phyloP scores from a whole-genome alignment of 1,139 yeast genomes.

The Debaryomyces nepalensis region DNA sequence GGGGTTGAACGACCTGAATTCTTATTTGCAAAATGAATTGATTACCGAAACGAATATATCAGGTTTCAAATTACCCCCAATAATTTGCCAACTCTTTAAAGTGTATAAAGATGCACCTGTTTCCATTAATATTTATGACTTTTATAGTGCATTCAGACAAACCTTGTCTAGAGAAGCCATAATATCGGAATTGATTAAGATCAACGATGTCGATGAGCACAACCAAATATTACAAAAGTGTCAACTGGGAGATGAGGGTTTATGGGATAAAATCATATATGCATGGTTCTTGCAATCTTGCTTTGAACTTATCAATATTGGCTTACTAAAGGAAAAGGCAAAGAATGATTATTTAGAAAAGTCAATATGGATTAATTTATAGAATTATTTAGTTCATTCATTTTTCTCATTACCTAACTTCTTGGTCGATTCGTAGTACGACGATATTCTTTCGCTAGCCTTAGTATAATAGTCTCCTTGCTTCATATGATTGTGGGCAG shows the following conservation, averaged over 20 bases:
- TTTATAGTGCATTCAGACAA: constrained; percentile 70
- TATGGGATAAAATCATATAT: constrained; percentile 50
- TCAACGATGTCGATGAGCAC: constrained; percentile 2
- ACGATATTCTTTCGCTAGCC: constrained; percentile 22
- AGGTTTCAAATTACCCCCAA: constrained; percentile 44
- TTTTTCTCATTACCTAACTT: constrained; percentile 3
- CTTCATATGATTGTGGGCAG: constrained; percentile 27
- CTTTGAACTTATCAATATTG: constrained; percentile 45
- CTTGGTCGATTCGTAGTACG: constrained; percentile 16
- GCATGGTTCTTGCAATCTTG: constrained; percentile 51
- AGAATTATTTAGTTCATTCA: constrained; percentile 1
- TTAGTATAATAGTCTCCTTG: constrained; percentile 18
- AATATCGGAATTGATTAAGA: constrained; percentile 29
- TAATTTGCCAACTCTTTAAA: constrained; percentile 61
- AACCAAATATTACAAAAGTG: constrained; percentile 8
- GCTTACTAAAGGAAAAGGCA: constrained; percentile 46
- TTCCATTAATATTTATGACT: constrained; percentile 75
- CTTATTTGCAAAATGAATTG: constrained; percentile 33
- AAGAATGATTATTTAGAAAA: constrained; percentile 52
- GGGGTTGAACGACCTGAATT: constrained; percentile 35
- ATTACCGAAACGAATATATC: constrained; percentile 17
- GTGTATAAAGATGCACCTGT: constrained; percentile 83
- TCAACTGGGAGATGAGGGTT: constrained; percentile 25
- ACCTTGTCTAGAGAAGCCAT: constrained; percentile 49
- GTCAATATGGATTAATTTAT: constrained; percentile 40